Conservation (phyloP, 768 basidiomycete species). For the Auricularia auricula-judae region DNA sequence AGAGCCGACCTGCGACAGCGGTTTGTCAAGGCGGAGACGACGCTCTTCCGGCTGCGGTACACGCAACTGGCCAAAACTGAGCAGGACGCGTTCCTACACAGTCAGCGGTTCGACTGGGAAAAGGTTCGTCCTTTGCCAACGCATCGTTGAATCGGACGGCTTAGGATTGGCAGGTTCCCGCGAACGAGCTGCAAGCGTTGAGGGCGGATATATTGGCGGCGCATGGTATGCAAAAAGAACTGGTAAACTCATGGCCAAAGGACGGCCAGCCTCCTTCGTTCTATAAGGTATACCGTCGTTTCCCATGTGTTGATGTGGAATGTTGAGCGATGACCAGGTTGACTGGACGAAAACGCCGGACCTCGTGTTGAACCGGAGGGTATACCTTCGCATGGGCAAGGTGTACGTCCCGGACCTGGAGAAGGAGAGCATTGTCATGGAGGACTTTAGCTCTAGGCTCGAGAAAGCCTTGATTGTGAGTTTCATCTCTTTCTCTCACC, state of each 20-base stretch:
- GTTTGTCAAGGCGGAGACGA: slow-evolving; percentile 82
- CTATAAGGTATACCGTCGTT: slow-evolving; percentile 51
- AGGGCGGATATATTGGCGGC: slow-evolving; percentile 37
- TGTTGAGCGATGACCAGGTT: slow-evolving; percentile 40
- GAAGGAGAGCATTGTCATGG: slow-evolving; percentile 75
- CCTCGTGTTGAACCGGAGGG: slow-evolving; percentile 70
- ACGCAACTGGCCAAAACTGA: slow-evolving; percentile 52
- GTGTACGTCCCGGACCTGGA: slow-evolving; percentile 80
- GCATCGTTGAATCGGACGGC: background rate
- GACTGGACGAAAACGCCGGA: slow-evolving; percentile 93
- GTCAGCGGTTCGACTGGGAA: slow-evolving; percentile 55
- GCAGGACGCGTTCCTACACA: slow-evolving; percentile 50
- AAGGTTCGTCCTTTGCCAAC: slow-evolving; percentile 29
- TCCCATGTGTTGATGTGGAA: background rate
- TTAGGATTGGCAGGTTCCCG: slow-evolving; percentile 35
- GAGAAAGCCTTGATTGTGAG: slow-evolving; percentile 67
- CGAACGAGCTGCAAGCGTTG: slow-evolving; percentile 42
- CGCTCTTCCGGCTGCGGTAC: slow-evolving; percentile 74
- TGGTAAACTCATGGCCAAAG: background rate
- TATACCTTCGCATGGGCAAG: slow-evolving; percentile 68
- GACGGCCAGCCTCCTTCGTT: background rate
- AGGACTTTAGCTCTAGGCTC: slow-evolving; percentile 70
- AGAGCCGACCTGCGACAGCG: slow-evolving; percentile 85
- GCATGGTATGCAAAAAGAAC: slow-evolving; percentile 22
- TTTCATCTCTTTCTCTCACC: background rate